Base-by-base conservation (phyloP, 306 rosid genomes). In the Neltuma alba region DNA sequence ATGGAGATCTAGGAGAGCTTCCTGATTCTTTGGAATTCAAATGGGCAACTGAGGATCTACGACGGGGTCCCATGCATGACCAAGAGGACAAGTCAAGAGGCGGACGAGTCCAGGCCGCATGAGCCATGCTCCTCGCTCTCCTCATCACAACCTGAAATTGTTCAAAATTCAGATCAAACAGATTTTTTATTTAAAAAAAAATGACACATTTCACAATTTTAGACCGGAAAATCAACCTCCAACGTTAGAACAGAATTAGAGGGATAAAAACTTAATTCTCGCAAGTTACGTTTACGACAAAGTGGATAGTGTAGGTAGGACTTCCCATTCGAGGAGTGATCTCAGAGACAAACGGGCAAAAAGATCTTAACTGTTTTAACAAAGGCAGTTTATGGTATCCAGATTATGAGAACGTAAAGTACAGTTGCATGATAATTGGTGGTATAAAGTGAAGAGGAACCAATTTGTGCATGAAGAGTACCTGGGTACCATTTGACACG, bases 21-120 rank as follows among this genome's bases (percentile, higher is more conserved):
- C 76, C 90, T 28, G 77, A 87, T 52, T 82, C 92, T 18, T 54
- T 83, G 58, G 88, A 65, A 64, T 72, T 84, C 74, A 89, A 70
- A 76, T 65, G 85, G 48, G 84, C 48, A 77, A 80, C 79, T 36
- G 79, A 37, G 64, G 88, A 71, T 83, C 96, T 88, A 20, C 88
- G 98, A 70, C 99, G 98, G 34, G 99, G 99, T 44, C 97, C 99
- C 68, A 95, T 90, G 90, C 99, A 95, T 38, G 98, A 91, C 99
- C 98, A 95, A 58, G 99, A 90, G 25, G 98, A 86, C 58, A 95
- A 70, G 75, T 70, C 79, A 64, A 95, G 91, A 30, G 80, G 77
- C 55, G 96, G 99, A 60, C 91, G 98, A 21, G 87, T 79, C 99
- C 99, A 95, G 73, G 99, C 99, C 72, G 99, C 98, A 80, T 83